These are phyloP conservation scores for Neophaeococcomyces mojaviensis DNA, from an alignment of 2,329 filamentous ascomycete species.

Conservation along the genomic window DNA sequence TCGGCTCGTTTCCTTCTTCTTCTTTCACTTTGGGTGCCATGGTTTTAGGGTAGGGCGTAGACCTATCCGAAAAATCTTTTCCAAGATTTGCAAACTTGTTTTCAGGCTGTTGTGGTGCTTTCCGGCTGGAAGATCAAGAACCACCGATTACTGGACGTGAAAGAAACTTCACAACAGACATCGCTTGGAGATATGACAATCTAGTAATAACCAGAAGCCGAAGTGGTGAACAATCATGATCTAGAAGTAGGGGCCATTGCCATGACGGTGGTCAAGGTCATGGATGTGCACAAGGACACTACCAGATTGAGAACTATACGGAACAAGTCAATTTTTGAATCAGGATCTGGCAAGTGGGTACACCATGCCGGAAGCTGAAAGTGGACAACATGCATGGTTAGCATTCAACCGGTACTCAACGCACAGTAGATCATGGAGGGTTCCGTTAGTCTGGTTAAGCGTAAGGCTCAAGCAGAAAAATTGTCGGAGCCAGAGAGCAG, in stretches of 20 bases:
- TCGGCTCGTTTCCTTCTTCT: no score
- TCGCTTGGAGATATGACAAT: no score
- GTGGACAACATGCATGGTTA: not conserved
- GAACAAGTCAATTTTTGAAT: not conserved
- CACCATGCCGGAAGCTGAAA: not conserved
- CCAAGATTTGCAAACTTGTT: not conserved
- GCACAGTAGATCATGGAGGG: constrained; percentile 4
- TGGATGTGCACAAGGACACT: not conserved
- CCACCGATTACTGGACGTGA: no score
- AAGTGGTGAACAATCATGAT: not conserved
- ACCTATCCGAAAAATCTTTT: not conserved
- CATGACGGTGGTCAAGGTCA: not conserved
- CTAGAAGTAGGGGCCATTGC: not conserved
- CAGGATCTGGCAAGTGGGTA: not conserved
- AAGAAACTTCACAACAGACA: no score
- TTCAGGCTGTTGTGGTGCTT: not conserved
- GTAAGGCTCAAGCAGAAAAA: not conserved
- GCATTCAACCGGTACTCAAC: not conserved
- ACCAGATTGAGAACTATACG: not conserved
- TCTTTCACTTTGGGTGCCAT: not conserved
- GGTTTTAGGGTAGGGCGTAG: not conserved
- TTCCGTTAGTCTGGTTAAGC: not conserved
- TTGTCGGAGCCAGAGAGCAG: no score
- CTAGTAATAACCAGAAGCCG: no score
- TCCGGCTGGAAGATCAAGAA: no score